Evolutionary conservation across 352 stramenopile species (phyloP), one percentile per base, ranked within the genome.

Genomic region (Phytopythium delawarense): DNA sequence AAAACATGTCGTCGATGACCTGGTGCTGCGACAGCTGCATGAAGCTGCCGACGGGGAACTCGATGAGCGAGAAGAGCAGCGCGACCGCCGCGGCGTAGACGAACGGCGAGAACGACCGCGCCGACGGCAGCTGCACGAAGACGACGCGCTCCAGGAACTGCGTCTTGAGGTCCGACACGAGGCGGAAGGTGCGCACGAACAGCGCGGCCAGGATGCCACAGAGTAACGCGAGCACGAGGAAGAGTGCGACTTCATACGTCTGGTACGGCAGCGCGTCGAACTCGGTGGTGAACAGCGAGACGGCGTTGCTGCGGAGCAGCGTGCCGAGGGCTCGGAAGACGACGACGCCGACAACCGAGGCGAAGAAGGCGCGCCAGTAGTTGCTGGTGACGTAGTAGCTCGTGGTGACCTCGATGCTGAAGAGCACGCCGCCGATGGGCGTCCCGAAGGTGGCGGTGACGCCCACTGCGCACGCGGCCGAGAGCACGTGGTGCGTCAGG

Each of bases 331-430:
- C 72, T 44, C 86, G 84, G 60, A 96, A 96, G 25, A 96, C 81
- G 12, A 97, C 77, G 35, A 91, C 87, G 23, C 85, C 83, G 15
- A 91, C 83, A 18, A 98, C 55, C 12, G 89, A 93, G 28, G 81
- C 88, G 63, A 97, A 92, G 73, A 97, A 96, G 4, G 83, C 86
- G n/a, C 84, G 80, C 78, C 88, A 96, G 63, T 97, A 94, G 67
- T 95, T 96, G 49, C 76, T 86, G 44, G 85, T 91, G 62, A 94
- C 80, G 76, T 97, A 97, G 67, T 89, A 90, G 34, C 83, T 91
- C 35, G 80, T 88, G 0, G 91, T 97, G 56, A 94, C 86, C 59
- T 92, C 84, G 37, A 92, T 89, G 60, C 74, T 87, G 56, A 92
- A 92, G 6, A 92, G 66, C 44, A 92, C 78, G 16, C 84, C 84